These are phyloP conservation scores for Colletotrichum limetticola DNA, from an alignment of 2,329 filamentous ascomycete species.

Conservation along the genomic window DNA sequence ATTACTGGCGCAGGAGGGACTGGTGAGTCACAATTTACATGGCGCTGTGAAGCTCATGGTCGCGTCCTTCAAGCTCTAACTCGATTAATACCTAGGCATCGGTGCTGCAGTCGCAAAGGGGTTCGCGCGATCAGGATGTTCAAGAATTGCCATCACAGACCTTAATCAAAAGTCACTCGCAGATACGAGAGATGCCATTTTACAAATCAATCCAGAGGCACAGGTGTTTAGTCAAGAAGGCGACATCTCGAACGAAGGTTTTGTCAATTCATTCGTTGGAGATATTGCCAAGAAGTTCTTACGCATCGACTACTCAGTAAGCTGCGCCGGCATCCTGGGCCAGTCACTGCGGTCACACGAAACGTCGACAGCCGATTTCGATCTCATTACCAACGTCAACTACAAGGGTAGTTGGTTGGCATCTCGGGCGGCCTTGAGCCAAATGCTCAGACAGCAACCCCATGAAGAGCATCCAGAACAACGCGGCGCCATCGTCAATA, in stretches of 20 bases:
- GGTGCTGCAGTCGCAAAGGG: slow-evolving; percentile 63
- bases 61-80: neutral
- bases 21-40: slow-evolving; percentile 42
- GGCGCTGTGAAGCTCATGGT: neutral
- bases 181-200: slow-evolving; percentile 46
- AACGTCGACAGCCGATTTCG: slow-evolving; percentile 59
- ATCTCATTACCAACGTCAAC: slow-evolving; percentile 65
- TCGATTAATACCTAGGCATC: slow-evolving; percentile 54
- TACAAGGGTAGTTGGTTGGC: slow-evolving; percentile 62
- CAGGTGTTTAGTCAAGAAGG: slow-evolving; percentile 50
- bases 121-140: slow-evolving; percentile 61
- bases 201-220: slow-evolving; percentile 45
- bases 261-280: slow-evolving; percentile 50
- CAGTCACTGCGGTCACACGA: slow-evolving; percentile 55
- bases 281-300: slow-evolving; percentile 48
- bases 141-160: slow-evolving; percentile 64
- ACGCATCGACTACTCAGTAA: slow-evolving; percentile 66
- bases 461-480: slow-evolving; percentile 52
- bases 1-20: slow-evolving; percentile 60
- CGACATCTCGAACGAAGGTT: slow-evolving; percentile 59
- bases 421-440: slow-evolving; percentile 53
- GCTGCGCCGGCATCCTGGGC: slow-evolving; percentile 64
- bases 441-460: slow-evolving; percentile 58
- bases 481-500: slow-evolving; percentile 61
- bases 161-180: slow-evolving; percentile 54